Percentiles rank a stretch among this genome's conserved stretches.
Evolutionary conservation across 75 land plant species (phyloP).

Genomic region (Pinus tabuliformis): DNA sequence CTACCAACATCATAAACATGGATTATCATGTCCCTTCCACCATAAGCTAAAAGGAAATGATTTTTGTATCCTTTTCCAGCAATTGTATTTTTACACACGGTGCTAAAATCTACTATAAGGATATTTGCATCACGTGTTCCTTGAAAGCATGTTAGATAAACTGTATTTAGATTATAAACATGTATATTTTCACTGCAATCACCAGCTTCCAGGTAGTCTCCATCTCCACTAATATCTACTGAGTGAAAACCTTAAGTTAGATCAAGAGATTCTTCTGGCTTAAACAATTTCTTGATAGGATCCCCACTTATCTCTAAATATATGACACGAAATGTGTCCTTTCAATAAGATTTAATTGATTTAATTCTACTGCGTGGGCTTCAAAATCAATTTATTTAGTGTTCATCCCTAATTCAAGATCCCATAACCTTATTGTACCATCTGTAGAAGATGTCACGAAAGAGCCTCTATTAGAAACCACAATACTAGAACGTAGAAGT

Average conservation of each 20-base stretch:
- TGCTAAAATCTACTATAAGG: conserved; percentile 55
- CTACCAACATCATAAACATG: conserved; percentile 72
- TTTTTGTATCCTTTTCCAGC: conserved; percentile 11
- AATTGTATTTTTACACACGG: conserved; percentile 1
- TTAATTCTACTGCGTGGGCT: conserved; percentile 6
- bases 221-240: too few relatives aligned
- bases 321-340: conserved; percentile 31
- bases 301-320: conserved; percentile 37
- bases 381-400: conserved; percentile 1
- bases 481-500: conserved; percentile 43
- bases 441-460: conserved; percentile 80
- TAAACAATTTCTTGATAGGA: conserved; percentile 13
- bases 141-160: too few relatives aligned
- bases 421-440: conserved; percentile 72
- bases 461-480: conserved; percentile 24
- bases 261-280: conserved; percentile 18
- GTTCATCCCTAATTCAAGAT: conserved; percentile 26
- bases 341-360: conserved; percentile 28
- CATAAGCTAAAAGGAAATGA: conserved; percentile 63
- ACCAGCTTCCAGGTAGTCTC: too few relatives aligned
- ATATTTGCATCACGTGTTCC: conserved; percentile 75
- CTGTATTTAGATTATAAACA: too few relatives aligned
- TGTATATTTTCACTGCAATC: too few relatives aligned
- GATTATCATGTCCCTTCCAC: conserved; percentile 65
- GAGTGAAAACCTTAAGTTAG: conserved; percentile 30